A percentile compares a stretch with the other conserved stretches of the same genome.
These are phyloP conservation scores for Thielaviopsis euricoi DNA, from an alignment of 2,329 filamentous ascomycete genomes.

Conservation along the genomic window DNA sequence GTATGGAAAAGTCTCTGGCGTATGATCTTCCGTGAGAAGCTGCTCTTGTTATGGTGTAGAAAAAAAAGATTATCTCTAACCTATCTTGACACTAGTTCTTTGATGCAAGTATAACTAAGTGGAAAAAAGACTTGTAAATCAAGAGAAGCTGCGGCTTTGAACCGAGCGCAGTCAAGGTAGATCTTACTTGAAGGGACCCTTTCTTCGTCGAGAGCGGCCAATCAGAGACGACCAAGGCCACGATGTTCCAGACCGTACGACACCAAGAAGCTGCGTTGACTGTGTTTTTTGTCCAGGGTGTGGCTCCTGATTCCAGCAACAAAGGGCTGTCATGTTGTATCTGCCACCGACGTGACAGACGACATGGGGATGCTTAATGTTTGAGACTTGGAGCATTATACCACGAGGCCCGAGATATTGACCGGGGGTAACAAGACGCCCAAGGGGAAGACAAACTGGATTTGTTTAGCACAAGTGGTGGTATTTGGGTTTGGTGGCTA, in stretches of 20 bases:
- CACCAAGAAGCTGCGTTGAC: background rate
- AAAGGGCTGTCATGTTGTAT: background rate
- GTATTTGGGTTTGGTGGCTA: background rate
- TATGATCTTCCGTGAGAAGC: background rate
- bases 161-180: background rate
- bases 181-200: background rate
- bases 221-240: background rate
- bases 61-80: too few relatives aligned
- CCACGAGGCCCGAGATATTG: background rate
- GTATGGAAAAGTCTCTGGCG: background rate
- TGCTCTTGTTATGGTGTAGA: background rate
- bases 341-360: background rate
- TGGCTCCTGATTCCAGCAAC: background rate
- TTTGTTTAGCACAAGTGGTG: too few relatives aligned
- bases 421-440: background rate
- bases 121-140: background rate
- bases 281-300: background rate
- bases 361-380: background rate
- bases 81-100: background rate
- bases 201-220: background rate
- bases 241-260: background rate
- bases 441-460: background rate
- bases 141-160: background rate
- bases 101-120: background rate
- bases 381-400: background rate